These are phyloP conservation scores for Populus tremula DNA, from an alignment of 345 rosid species.

Conservation along the genomic window DNA sequence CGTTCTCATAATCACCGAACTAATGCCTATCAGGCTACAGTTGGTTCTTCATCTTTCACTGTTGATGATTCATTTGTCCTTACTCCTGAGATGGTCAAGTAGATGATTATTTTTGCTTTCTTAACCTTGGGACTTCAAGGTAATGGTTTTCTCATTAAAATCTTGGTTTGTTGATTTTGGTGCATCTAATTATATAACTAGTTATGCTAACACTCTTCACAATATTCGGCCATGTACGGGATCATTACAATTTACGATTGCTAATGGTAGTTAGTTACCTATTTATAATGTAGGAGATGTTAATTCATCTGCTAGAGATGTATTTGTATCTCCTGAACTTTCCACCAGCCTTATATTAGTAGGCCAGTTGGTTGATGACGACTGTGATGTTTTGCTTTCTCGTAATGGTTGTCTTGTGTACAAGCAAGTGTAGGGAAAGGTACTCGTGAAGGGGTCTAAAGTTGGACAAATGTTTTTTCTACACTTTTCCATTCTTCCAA, in stretches of 20 bases:
- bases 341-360: neutral
- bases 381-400: neutral
- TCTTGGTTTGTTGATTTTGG: neutral
- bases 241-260: neutral
- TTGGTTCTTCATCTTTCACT: too few relatives aligned
- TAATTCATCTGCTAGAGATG: neutral
- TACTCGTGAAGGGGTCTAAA: neutral
- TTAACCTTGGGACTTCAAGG: constrained; percentile 4
- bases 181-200: constrained; percentile 10
- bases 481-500: neutral
- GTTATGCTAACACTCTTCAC: neutral
- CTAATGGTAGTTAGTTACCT: neutral
- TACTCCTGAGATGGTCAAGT: neutral
- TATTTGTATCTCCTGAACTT: neutral
- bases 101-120: constrained; percentile 7
- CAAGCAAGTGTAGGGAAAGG: neutral
- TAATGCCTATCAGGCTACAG: too few relatives aligned
- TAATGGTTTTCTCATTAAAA: neutral
- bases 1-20: neutral
- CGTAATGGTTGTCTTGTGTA: neutral
- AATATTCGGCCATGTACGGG: neutral
- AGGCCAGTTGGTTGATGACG: neutral
- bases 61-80: neutral
- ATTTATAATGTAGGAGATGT: neutral
- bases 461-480: neutral